phyloP scores from a whole-genome alignment of 1,284 basidiomycete genomes.

The Ustilago trichophora region DNA sequence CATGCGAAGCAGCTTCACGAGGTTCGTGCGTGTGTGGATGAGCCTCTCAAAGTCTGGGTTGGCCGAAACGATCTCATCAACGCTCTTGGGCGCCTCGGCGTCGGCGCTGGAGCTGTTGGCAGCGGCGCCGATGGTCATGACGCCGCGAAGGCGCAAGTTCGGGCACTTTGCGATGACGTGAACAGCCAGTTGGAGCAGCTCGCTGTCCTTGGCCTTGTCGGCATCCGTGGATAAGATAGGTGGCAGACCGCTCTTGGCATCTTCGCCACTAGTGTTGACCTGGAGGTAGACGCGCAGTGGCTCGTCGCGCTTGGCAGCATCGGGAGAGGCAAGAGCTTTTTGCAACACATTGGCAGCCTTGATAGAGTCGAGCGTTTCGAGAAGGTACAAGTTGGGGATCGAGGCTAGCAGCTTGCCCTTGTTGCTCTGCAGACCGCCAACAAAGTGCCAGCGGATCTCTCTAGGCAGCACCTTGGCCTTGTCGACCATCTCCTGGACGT shows the following conservation, averaged over 20 bases:
- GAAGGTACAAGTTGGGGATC: conserved; percentile 85
- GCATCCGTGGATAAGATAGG: conserved; percentile 69
- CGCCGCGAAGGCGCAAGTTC: conserved; percentile 77
- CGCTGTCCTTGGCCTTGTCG: conserved; percentile 42
- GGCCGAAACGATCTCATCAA: conserved; percentile 70
- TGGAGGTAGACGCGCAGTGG: conserved; percentile 85
- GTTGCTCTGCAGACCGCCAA: conserved; percentile 92
- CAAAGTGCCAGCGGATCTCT: conserved; percentile 86
- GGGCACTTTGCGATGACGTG: conserved; percentile 80
- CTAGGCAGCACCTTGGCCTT: conserved; percentile 68
- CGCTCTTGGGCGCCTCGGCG: conserved; percentile 74
- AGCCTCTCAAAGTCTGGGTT: conserved; percentile 86
- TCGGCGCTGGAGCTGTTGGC: conserved; percentile 45
- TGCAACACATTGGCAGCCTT: conserved; percentile 87
- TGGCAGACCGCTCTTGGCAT: conserved; percentile 83
- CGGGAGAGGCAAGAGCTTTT: conserved; percentile 74
- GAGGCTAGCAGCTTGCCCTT: conserved; percentile 89
- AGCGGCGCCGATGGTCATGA: conserved; percentile 94
- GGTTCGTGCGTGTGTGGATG: conserved; percentile 73
- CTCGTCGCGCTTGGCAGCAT: conserved; percentile 64
- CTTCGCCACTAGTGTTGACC: conserved; percentile 93
- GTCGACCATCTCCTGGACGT: conserved; percentile 90
- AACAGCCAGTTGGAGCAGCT: conserved; percentile 75
- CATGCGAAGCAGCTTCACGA: conserved; percentile 69
- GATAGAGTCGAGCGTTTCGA: conserved; percentile 88